A percentile compares a stretch with the other conserved stretches of the same genome.
phyloP scores from a whole-genome alignment of 139 green algal genomes.

The Bryopsis sp. region DNA sequence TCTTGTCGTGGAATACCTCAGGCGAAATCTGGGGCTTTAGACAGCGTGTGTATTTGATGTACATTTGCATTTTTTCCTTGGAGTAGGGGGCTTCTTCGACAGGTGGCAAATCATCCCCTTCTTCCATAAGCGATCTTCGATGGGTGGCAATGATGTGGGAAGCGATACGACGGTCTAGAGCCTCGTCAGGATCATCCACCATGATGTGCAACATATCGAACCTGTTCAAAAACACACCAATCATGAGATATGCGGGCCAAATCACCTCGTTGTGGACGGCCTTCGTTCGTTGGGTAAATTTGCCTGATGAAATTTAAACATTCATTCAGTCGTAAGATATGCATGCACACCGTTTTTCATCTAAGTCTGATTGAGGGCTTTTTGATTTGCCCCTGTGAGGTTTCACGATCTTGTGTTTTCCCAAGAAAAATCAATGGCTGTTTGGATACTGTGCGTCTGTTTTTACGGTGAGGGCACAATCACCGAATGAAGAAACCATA shows the following conservation, averaged over 20 bases:
- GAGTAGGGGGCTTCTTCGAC: conserved; percentile 53
- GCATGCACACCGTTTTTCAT: no score
- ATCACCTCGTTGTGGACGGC: background rate
- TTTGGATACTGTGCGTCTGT: no score
- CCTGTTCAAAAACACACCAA: conserved; percentile 27
- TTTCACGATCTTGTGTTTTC: no score
- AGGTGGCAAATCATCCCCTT: conserved; percentile 22
- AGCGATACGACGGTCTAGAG: conserved; percentile 64
- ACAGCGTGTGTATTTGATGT: conserved; percentile 86
- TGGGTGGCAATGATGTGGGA: conserved; percentile 72
- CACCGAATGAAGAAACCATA: background rate
- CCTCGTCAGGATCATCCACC: conserved; percentile 81
- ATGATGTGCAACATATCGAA: conserved; percentile 95
- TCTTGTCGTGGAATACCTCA: conserved; percentile 27
- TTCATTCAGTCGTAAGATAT: no score
- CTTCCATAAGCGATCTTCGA: conserved; percentile 16
- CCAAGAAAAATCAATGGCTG: no score
- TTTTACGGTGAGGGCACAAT: no score
- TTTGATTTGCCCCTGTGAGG: no score
- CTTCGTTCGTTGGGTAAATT: no score
- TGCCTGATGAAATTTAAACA: no score
- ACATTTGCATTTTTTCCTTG: conserved; percentile 83
- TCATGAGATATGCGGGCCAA: background rate
- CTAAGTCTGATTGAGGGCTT: no score
- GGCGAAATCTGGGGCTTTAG: conserved; percentile 67